A percentile compares a stretch with the other conserved stretches of the same genome.
Conservation (phyloP, 2,329 filamentous ascomycete genomes). For the Corinectria fuckeliana region DNA sequence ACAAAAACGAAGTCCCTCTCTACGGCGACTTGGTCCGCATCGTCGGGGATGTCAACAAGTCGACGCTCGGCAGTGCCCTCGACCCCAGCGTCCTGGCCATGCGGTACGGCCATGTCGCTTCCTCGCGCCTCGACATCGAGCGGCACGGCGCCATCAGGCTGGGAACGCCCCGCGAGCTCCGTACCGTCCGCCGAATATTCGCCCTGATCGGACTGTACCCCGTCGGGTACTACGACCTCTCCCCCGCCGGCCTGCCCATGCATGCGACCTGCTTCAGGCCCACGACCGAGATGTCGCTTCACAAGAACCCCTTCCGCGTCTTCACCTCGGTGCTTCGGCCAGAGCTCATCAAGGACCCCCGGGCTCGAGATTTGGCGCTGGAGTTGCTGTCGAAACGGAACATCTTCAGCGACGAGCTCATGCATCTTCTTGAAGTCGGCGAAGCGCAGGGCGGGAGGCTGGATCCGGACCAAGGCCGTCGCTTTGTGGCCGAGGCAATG, state of each 20-base stretch:
- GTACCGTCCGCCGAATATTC: slow-evolving; percentile 52
- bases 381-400: slow-evolving; percentile 45
- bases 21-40: slow-evolving; percentile 30
- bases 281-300: slow-evolving; percentile 41
- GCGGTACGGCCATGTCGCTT: slow-evolving; percentile 24
- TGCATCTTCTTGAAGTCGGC: slow-evolving; percentile 44
- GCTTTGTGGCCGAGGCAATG: slow-evolving; percentile 43
- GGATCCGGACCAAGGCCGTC: slow-evolving; percentile 39
- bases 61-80: slow-evolving; percentile 13
- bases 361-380: slow-evolving; percentile 41
- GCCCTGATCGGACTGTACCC: slow-evolving; percentile 54
- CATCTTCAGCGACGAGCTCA: slow-evolving; percentile 49
- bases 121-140: slow-evolving; percentile 31
- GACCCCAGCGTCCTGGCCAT: slow-evolving; percentile 25
- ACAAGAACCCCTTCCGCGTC: slow-evolving; percentile 51
- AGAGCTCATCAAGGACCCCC: slow-evolving; percentile 46
- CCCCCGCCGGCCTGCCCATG: slow-evolving; percentile 53
- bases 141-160: slow-evolving; percentile 56
- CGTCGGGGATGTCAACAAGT: slow-evolving; percentile 26
- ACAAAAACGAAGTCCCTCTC: slow-evolving; percentile 31
- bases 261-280: slow-evolving; percentile 59
- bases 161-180: slow-evolving; percentile 51
- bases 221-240: slow-evolving; percentile 59
- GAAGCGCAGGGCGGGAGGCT: slow-evolving; percentile 42
- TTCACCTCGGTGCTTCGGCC: slow-evolving; percentile 47